Evolutionary conservation across 352 stramenopile species (phyloP).

Genomic region (Globisporangium iwayamae): DNA sequence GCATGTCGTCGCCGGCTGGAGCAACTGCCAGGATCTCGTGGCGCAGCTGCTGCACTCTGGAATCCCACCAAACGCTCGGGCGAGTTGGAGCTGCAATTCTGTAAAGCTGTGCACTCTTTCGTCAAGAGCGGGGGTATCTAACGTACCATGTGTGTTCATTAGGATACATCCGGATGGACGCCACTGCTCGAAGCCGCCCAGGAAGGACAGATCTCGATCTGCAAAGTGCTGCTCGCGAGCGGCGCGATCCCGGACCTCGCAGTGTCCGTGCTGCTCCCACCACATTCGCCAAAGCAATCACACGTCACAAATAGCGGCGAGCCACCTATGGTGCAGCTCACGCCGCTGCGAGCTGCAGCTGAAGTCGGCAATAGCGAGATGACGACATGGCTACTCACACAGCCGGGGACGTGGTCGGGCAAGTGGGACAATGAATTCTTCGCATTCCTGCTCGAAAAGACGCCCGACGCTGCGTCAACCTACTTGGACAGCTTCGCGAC

Average conservation of each 20-base stretch:
- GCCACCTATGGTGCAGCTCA: slow-evolving; percentile 23
- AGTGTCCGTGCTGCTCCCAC: not conserved
- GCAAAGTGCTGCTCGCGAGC: slow-evolving; percentile 37
- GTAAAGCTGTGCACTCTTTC: too few species aligned
- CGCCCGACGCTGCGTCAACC: slow-evolving; percentile 28
- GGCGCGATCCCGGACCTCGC: slow-evolving; percentile 40
- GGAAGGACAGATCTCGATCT: slow-evolving; percentile 50
- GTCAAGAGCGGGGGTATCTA: too few species aligned
- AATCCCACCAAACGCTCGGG: slow-evolving; percentile 30
- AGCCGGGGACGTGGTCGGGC: slow-evolving; percentile 34
- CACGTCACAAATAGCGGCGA: not conserved
- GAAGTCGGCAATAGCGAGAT: slow-evolving; percentile 58
- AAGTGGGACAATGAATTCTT: slow-evolving; percentile 52
- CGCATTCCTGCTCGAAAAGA: slow-evolving; percentile 48
- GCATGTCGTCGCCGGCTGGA: slow-evolving; percentile 52
- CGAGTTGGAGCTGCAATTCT: slow-evolving; percentile 3
- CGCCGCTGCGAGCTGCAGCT: slow-evolving; percentile 42
- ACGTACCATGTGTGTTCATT: not conserved
- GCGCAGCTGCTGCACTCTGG: slow-evolving; percentile 34
- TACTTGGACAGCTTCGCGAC: slow-evolving; percentile 57
- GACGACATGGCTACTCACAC: slow-evolving; percentile 40
- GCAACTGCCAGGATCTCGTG: slow-evolving; percentile 50
- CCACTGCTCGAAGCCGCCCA: slow-evolving; percentile 59
- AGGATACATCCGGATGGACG: slow-evolving; percentile 52
- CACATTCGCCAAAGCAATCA: not conserved